phyloP scores from a whole-genome alignment of 768 basidiomycete species.

The Dentipellis sp. region DNA sequence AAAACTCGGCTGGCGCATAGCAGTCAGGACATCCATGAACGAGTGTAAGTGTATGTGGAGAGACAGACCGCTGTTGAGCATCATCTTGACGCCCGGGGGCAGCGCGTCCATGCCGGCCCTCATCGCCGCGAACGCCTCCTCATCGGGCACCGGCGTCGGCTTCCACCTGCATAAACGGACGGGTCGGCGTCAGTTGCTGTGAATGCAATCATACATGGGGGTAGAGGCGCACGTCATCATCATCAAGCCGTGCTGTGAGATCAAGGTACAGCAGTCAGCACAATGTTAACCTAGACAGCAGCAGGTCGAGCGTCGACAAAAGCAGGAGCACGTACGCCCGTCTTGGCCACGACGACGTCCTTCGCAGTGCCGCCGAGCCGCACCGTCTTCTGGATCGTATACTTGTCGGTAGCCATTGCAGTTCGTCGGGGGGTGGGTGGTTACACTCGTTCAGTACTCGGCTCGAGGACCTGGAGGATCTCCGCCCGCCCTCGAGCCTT shows the following conservation, averaged over 20 bases:
- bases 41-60: not conserved
- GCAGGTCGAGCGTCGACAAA: not conserved
- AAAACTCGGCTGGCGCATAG: slow-evolving; percentile 41
- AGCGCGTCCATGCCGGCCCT: slow-evolving; percentile 37
- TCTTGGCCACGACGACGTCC: slow-evolving; percentile 26
- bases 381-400: not conserved
- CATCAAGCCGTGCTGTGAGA: slow-evolving; percentile 40
- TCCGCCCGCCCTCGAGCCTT: no score
- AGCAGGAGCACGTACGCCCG: slow-evolving; percentile 24
- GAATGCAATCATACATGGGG: not conserved
- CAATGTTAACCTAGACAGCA: no score
- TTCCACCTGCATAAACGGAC: slow-evolving; percentile 25
- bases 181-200: not conserved
- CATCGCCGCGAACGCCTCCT: slow-evolving; percentile 53
- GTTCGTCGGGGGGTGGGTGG: no score
- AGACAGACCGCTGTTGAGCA: slow-evolving; percentile 39
- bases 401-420: no score
- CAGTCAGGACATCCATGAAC: no score
- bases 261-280: not conserved
- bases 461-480: no score
- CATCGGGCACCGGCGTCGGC: slow-evolving; percentile 38
- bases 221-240: slow-evolving; percentile 37
- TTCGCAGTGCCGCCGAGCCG: slow-evolving; percentile 14
- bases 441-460: no score
- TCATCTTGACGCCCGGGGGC: slow-evolving; percentile 34